Evolutionary conservation across 164 flowering plant genomes (phyloP).

Genomic region (Warburgia ugandensis): DNA sequence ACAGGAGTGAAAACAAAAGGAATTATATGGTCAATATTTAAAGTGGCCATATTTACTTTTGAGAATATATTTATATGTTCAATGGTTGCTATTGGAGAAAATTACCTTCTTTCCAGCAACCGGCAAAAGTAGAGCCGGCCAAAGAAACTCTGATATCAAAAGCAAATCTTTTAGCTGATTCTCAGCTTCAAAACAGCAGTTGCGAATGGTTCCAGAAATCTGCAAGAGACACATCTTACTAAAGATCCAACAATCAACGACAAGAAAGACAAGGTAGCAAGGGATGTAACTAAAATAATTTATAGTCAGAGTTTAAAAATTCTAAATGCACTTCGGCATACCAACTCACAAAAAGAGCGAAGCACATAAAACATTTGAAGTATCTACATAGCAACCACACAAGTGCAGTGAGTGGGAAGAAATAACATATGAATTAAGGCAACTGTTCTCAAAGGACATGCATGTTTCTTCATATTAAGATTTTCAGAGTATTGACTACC

Average conservation of each 20-base stretch:
- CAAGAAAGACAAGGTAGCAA: not conserved
- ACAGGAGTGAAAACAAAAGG: too few relatives aligned
- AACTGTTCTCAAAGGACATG: too few relatives aligned
- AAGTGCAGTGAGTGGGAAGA: too few relatives aligned
- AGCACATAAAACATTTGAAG: too few relatives aligned
- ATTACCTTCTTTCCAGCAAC: conserved; percentile 85
- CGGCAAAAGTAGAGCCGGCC: conserved; percentile 95
- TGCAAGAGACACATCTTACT: conserved; percentile 12
- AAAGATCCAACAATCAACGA: not conserved
- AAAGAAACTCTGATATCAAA: conserved; percentile 83
- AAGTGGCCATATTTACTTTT: not conserved
- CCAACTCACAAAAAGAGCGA: too few relatives aligned
- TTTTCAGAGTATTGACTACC: too few relatives aligned
- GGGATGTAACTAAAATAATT: not conserved
- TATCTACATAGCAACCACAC: too few relatives aligned
- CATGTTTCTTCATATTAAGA: too few relatives aligned
- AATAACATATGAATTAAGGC: too few relatives aligned
- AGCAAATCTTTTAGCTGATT: conserved; percentile 72
- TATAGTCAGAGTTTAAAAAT: not conserved
- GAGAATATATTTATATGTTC: not conserved
- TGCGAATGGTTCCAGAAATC: conserved; percentile 88
- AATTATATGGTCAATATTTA: not conserved
- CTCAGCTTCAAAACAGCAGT: conserved; percentile 96
- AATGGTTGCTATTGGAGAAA: not conserved
- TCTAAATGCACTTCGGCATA: not conserved